phyloP scores from a whole-genome alignment of 1,284 basidiomycete species.

The Microbotryomycetes sp. region DNA sequence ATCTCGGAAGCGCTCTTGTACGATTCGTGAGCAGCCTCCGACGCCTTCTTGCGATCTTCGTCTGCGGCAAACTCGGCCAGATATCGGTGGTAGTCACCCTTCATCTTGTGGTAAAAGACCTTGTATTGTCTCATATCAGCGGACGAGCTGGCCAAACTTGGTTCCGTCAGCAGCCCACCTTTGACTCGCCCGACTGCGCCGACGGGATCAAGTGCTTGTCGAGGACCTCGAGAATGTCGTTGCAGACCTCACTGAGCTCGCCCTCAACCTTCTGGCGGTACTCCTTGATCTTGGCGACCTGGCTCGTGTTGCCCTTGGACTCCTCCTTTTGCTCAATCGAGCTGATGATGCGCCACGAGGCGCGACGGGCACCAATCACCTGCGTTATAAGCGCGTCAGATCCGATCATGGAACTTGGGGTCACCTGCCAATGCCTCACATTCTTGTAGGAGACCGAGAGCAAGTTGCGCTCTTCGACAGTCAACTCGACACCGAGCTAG shows the following conservation, averaged over 20 bases:
- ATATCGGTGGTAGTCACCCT: conserved; percentile 99
- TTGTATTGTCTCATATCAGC: not conserved
- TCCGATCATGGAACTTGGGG: not conserved
- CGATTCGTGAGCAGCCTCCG: conserved; percentile 97
- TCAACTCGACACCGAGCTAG: conserved; percentile 59
- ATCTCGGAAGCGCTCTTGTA: conserved; percentile 99
- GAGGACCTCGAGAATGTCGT: conserved; percentile 97
- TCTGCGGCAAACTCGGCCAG: conserved; percentile 99
- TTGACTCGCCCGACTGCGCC: conserved; percentile 94
- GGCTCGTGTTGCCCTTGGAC: conserved; percentile 96
- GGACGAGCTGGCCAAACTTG: not conserved
- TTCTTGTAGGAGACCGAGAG: conserved; percentile 99
- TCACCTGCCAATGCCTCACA: conserved; percentile 51
- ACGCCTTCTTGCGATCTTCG: conserved; percentile 82
- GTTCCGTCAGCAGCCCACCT: conserved; percentile 42
- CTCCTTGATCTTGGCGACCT: conserved; percentile 97
- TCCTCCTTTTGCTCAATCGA: conserved; percentile 99
- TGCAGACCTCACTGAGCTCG: conserved; percentile 88
- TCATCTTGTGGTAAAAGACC: conserved; percentile 99
- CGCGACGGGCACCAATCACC: conserved; percentile 90
- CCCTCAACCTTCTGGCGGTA: conserved; percentile 98
- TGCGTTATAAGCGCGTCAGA: not conserved
- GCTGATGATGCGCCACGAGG: conserved; percentile 97
- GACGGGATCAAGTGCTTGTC: conserved; percentile 99
- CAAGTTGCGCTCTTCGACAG: conserved; percentile 98